These are phyloP conservation scores for Ogataea neopini DNA, from an alignment of 805 yeast genomes.

Conservation along the genomic window DNA sequence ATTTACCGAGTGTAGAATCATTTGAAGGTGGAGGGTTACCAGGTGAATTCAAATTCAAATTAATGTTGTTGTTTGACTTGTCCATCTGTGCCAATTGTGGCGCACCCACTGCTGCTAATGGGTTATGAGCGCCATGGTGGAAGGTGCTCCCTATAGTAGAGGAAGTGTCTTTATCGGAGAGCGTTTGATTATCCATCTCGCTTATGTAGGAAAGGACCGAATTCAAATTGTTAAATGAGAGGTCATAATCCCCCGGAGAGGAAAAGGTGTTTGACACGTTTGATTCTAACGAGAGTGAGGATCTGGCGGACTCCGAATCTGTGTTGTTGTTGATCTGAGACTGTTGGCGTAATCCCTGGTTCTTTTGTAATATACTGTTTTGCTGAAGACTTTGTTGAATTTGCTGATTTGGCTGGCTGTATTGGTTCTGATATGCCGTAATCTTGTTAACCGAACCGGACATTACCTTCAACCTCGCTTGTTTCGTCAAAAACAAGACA, in stretches of 20 bases:
- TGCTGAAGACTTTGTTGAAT: neutral
- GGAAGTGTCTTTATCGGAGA: constrained; percentile 17
- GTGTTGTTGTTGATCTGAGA: constrained; percentile 2
- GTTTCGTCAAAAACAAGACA: neutral
- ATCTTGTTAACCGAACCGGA: constrained; percentile 6
- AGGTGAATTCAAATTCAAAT: neutral
- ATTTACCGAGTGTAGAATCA: neutral
- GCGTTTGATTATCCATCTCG: constrained; percentile 25
- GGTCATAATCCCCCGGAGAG: constrained; percentile 19
- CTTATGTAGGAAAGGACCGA: constrained; percentile 18
- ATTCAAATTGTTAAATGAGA: constrained; percentile 16
- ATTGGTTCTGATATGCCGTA: constrained; percentile 6
- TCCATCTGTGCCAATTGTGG: neutral
- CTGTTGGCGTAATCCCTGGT: constrained; percentile 1
- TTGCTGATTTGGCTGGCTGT: constrained; percentile 4
- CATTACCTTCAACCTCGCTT: constrained; percentile 7
- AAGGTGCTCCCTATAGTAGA: constrained; percentile 8
- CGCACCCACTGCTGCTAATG: constrained; percentile 1
- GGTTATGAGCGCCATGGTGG: constrained; percentile 1
- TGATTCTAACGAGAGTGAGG: constrained; percentile 25
- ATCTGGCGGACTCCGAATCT: constrained; percentile 22
- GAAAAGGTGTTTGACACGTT: constrained; percentile 19
- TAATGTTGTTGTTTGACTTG: constrained; percentile 1
- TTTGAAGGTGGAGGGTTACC: constrained; percentile 3
- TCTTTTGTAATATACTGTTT: neutral